A percentile compares a stretch with the other conserved stretches of the same genome.
These are phyloP conservation scores for Sporothrix curviconia DNA, from an alignment of 2,329 filamentous ascomycete genomes.

Conservation along the genomic window DNA sequence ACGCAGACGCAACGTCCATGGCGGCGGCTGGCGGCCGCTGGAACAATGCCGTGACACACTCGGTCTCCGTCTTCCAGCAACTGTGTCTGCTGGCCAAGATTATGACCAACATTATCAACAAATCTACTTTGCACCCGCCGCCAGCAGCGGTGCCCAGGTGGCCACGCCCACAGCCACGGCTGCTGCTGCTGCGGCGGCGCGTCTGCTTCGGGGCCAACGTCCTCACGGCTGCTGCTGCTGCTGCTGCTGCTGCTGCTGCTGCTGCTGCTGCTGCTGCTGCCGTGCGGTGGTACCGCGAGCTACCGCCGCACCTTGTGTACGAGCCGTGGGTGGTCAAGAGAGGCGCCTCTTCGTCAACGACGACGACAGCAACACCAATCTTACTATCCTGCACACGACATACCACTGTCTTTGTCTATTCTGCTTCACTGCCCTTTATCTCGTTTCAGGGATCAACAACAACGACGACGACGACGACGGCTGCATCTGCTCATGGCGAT, in stretches of 20 bases:
- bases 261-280: too few species aligned
- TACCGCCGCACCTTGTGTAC: slow-evolving; percentile 12
- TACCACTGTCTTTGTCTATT: slow-evolving; percentile 38
- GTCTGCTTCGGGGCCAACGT: too few species aligned
- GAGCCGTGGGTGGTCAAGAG: slow-evolving; percentile 1
- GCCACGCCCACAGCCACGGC: background rate
- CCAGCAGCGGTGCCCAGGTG: too few species aligned
- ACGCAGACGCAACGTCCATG: slow-evolving; percentile 3
- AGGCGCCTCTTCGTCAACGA: background rate
- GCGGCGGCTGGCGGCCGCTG: slow-evolving; percentile 3
- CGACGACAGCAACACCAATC: slow-evolving; percentile 8
- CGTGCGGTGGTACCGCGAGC: slow-evolving; percentile 8
- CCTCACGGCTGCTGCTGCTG: too few species aligned
- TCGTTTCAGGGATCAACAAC: too few species aligned
- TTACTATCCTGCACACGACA: slow-evolving; percentile 19
- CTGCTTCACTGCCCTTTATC: slow-evolving; percentile 38
- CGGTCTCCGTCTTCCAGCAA: slow-evolving; percentile 17
- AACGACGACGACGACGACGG: background rate
- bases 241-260: too few species aligned
- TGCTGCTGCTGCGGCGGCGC: background rate
- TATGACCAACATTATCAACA: slow-evolving; percentile 18
- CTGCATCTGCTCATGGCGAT: background rate
- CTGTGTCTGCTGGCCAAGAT: slow-evolving; percentile 16
- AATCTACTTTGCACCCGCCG: slow-evolving; percentile 11
- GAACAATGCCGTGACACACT: slow-evolving; percentile 15